These are phyloP conservation scores for Saccharomycopsis lassenensis DNA, from an alignment of 805 yeast genomes.

Conservation along the genomic window DNA sequence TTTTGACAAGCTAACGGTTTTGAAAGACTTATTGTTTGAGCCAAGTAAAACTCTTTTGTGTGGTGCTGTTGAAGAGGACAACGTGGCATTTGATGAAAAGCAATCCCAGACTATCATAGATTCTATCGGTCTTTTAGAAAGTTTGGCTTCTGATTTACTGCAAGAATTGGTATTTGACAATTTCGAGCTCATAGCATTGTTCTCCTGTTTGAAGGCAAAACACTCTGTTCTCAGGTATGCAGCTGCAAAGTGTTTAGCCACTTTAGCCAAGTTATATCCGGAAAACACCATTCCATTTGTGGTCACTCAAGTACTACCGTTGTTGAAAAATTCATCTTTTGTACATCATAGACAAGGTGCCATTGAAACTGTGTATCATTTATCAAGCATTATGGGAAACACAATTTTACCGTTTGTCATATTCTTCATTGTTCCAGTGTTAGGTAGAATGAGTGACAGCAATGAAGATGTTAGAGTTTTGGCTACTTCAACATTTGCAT, in stretches of 20 bases:
- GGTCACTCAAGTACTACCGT: conserved; percentile 69
- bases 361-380: conserved; percentile 80
- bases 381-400: conserved; percentile 76
- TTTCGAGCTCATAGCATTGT: conserved; percentile 43
- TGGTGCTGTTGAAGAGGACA: conserved; percentile 19
- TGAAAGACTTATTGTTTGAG: conserved; percentile 53
- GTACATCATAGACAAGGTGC: conserved; percentile 82
- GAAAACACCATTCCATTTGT: conserved; percentile 64
- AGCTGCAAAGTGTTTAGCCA: conserved; percentile 80
- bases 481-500: conserved; percentile 94
- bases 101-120: conserved; percentile 78
- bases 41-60: conserved; percentile 38
- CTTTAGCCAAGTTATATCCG: conserved; percentile 60
- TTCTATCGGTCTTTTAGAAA: conserved; percentile 70
- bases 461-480: conserved; percentile 78
- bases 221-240: conserved; percentile 81
- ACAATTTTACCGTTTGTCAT: conserved; percentile 89
- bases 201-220: conserved; percentile 49
- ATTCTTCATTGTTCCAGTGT: conserved; percentile 87
- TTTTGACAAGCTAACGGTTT: conserved; percentile 54
- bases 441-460: conserved; percentile 97
- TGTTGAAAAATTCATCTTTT: conserved; percentile 65
- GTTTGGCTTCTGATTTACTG: conserved; percentile 55
- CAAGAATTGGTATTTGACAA: conserved; percentile 33
- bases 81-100: conserved; percentile 29